These are phyloP conservation scores for Rhodotorula kratochvilovae DNA, from an alignment of 768 basidiomycete genomes.

Conservation along the genomic window DNA sequence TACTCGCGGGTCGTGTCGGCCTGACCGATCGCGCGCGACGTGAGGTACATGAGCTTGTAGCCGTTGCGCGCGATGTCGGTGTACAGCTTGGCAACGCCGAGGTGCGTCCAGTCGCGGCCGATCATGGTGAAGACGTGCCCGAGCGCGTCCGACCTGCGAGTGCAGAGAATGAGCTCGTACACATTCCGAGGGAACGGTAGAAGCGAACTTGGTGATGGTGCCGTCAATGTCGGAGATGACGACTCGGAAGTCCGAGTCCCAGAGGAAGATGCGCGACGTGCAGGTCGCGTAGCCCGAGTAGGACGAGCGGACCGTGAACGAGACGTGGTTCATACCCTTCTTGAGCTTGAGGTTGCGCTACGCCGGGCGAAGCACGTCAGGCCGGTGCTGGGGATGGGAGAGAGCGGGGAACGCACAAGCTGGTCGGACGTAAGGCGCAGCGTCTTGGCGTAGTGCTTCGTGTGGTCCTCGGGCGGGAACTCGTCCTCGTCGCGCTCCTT, in stretches of 20 bases:
- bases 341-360: slow-evolving; percentile 82
- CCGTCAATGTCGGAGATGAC: slow-evolving; percentile 98
- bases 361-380: not conserved
- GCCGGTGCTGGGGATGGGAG: not conserved
- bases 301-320: slow-evolving; percentile 82
- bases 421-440: slow-evolving; percentile 90
- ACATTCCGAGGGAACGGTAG: not conserved
- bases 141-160: slow-evolving; percentile 77
- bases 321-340: slow-evolving; percentile 81
- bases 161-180: not conserved
- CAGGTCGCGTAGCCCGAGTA: slow-evolving; percentile 69
- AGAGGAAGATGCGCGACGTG: slow-evolving; percentile 87
- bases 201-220: slow-evolving; percentile 87
- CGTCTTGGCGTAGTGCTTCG: slow-evolving; percentile 77
- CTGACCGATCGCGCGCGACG: slow-evolving; percentile 93
- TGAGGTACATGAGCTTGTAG: slow-evolving; percentile 96
- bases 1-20: slow-evolving; percentile 95
- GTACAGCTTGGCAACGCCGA: slow-evolving; percentile 93
- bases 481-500: slow-evolving; percentile 4
- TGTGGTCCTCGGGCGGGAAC: slow-evolving; percentile 25
- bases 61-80: slow-evolving; percentile 92
- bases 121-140: slow-evolving; percentile 97
- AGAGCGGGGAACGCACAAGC: slow-evolving; percentile 56
- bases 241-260: slow-evolving; percentile 84
- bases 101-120: slow-evolving; percentile 96